Evolutionary conservation across 371 early-diverging fungal genomes (phyloP).

Genomic region (Dichotomocladium elegans): DNA sequence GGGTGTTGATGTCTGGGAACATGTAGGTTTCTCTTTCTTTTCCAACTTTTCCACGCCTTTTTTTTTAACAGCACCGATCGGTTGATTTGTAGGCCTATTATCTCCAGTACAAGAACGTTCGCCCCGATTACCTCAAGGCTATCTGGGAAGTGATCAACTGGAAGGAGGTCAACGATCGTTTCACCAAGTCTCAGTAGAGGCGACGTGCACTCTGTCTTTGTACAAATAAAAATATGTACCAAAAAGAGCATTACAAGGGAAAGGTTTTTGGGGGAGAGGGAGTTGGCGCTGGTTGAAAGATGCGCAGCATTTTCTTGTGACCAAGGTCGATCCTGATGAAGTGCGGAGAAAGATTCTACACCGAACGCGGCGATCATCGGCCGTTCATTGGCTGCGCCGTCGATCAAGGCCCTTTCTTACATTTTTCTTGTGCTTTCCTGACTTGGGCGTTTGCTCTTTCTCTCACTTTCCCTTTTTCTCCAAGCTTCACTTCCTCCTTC

Average conservation of each 20-base stretch:
- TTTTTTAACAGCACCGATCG: background rate
- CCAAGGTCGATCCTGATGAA: too few relatives aligned
- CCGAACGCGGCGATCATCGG: background rate
- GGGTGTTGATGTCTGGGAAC: constrained; percentile 98
- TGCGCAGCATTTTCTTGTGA: background rate
- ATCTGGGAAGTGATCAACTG: constrained; percentile 98
- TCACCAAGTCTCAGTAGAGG: constrained; percentile 54
- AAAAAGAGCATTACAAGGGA: background rate
- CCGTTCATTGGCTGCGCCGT: background rate
- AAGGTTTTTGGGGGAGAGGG: background rate
- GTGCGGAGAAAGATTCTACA: background rate
- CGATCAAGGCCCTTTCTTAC: too few relatives aligned
- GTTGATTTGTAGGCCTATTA: constrained; percentile 77
- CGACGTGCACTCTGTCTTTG: background rate
- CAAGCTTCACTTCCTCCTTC: background rate
- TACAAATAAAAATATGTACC: background rate
- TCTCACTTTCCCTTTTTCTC: background rate
- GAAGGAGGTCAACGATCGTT: constrained; percentile 88
- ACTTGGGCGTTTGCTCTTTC: background rate
- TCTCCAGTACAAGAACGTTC: constrained; percentile 95
- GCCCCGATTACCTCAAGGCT: constrained; percentile 91
- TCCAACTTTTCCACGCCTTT: too few relatives aligned
- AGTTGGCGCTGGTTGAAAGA: background rate
- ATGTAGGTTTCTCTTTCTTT: constrained; percentile 45
- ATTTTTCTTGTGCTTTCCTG: background rate